Evolutionary conservation across 345 rosid genomes (phyloP), one percentile per base, ranked within the genome.

Genomic region (Arabidopsis arenosa): DNA sequence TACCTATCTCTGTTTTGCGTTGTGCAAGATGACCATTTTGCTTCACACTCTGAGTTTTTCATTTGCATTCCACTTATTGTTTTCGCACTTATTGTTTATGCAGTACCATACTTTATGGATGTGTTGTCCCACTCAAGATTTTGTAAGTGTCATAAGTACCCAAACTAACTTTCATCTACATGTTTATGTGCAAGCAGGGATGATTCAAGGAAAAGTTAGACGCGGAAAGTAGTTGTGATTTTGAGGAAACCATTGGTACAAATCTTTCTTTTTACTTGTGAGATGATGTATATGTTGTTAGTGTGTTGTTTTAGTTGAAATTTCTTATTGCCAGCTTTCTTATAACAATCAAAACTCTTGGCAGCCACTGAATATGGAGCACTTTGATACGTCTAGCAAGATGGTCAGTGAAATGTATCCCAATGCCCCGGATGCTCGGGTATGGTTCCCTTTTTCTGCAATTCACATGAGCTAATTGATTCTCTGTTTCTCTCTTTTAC

Each of bases 401-500:
- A 84, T 92, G 92, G 98, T 97, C 21, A 83, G 89, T 79, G 92
- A 89, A 79, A 84, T 94, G 80, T 91, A 87, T 73, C 84, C 91
- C 18, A 87, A 90, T 72, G 97, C 98, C 55, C 93, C 96, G 4
- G 98, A 94, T 83, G 98, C 98, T 52, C 97, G 98, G 99, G 97
- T 90, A 77, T 59, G 87, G 51, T 55, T 68, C 63, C 72, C 55
- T 37, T 63, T 61, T 26, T 66, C 13, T 61, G 17, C 36, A 52
- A 49, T 17, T 75, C n/a, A 48, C 53, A 18, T 71, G 13, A 57
- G 32, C 61, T 49, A 53, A 32, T 43, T 40, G 33, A 53, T 51
- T 68, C 2, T 71, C 35, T 28, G 17, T 57, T 71, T 48, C 36
- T 56, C 7, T 11, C 58, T 4, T 57, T 10, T 37, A 10, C 13